phyloP scores from a whole-genome alignment of 768 basidiomycete species.

The Lactarius psammicola region DNA sequence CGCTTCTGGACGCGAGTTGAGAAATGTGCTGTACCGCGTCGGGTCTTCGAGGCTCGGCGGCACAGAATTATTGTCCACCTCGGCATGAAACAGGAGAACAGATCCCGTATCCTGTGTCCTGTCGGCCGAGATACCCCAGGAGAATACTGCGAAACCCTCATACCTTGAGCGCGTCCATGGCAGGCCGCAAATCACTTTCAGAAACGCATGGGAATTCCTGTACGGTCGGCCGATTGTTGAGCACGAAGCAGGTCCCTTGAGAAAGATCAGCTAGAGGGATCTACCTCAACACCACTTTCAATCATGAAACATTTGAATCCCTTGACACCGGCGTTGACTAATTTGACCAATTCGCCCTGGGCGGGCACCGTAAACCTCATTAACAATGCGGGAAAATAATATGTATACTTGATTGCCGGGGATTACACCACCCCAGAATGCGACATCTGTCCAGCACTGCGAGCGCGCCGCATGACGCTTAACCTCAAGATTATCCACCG shows the following conservation, averaged over 20 bases:
- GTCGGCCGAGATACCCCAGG: neutral
- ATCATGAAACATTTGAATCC: constrained; percentile 98
- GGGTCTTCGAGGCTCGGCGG: constrained; percentile 41
- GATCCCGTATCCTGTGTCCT: constrained; percentile 58
- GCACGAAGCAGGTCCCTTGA: neutral
- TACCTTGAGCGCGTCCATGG: constrained; percentile 79
- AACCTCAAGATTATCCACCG: constrained; percentile 64
- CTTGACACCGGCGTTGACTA: constrained; percentile 78
- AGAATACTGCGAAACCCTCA: neutral
- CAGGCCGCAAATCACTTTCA: constrained; percentile 60
- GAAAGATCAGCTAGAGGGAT: constrained; percentile 21
- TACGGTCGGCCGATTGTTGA: constrained; percentile 8
- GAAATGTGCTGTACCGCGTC: constrained; percentile 72
- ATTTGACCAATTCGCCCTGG: constrained; percentile 69
- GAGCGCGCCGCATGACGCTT: constrained; percentile 72
- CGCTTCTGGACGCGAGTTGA: constrained; percentile 76
- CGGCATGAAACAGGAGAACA: constrained; percentile 90
- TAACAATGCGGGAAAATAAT: neutral
- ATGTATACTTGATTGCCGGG: constrained; percentile 77
- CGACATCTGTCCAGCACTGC: constrained; percentile 79
- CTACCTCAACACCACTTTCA: constrained; percentile 90
- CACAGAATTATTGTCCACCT: constrained; percentile 55
- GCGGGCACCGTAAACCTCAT: neutral
- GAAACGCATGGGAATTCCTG: constrained; percentile 92
- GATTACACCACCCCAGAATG: constrained; percentile 94